These are phyloP conservation scores for Cyclotella sp. DNA, from an alignment of 108 stramenopile genomes.

Conservation along the genomic window DNA sequence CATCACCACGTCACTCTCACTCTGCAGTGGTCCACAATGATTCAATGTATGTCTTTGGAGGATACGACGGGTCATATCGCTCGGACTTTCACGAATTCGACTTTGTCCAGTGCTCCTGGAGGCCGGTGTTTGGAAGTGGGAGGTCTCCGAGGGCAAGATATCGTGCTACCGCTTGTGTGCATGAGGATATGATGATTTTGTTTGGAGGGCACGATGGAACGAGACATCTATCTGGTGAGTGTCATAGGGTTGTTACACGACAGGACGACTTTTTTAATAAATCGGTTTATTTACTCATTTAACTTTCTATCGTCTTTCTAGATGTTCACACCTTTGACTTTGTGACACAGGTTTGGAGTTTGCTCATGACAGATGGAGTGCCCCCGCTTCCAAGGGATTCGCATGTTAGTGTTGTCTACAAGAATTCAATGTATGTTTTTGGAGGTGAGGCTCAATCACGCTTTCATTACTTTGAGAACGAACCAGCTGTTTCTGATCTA, in stretches of 20 bases:
- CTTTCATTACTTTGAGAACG: conserved; percentile 17
- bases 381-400: conserved; percentile 91
- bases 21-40: conserved; percentile 89
- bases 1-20: conserved; percentile 95
- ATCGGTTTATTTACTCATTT: background rate
- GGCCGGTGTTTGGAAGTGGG: conserved; percentile 79
- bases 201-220: conserved; percentile 98
- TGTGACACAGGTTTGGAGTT: conserved; percentile 73
- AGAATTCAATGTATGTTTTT: conserved; percentile 84
- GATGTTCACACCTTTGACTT: conserved; percentile 96
- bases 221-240: conserved; percentile 71
- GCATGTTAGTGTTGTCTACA: conserved; percentile 90
- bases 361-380: conserved; percentile 75
- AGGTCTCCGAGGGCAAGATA: conserved; percentile 93
- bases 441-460: conserved; percentile 42
- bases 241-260: background rate
- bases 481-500: conserved; percentile 50
- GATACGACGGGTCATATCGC: conserved; percentile 94
- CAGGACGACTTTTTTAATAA: background rate
- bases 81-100: conserved; percentile 92
- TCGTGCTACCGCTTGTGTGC: conserved; percentile 90
- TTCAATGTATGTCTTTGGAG: conserved; percentile 90
- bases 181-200: conserved; percentile 80
- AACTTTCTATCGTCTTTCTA: conserved; percentile 13
- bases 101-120: conserved; percentile 75